phyloP scores from a whole-genome alignment of 805 yeast genomes.

The Lipomyces lipofer region DNA sequence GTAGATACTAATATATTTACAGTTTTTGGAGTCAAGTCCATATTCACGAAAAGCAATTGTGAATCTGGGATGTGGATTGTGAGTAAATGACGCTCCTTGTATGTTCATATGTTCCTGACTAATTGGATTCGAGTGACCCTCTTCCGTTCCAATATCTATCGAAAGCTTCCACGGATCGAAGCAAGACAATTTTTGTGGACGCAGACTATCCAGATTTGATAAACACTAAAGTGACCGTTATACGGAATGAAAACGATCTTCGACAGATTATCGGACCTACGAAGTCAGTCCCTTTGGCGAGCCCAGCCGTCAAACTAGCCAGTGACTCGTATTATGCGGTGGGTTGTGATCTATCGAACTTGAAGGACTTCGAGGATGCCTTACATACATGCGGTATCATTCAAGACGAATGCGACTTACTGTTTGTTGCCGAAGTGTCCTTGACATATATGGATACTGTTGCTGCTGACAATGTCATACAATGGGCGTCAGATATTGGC shows the following conservation, averaged over 20 bases:
- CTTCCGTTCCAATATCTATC: slow-evolving; percentile 55
- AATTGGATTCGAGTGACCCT: slow-evolving; percentile 46
- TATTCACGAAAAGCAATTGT: slow-evolving; percentile 47
- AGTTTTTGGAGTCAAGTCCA: slow-evolving; percentile 20
- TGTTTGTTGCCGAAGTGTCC: slow-evolving; percentile 81
- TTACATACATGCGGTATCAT: slow-evolving; percentile 28
- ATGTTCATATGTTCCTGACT: slow-evolving; percentile 36
- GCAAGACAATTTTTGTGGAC: slow-evolving; percentile 58
- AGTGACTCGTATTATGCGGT: slow-evolving; percentile 55
- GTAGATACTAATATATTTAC: neutral
- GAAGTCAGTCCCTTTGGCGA: neutral
- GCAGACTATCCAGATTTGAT: slow-evolving; percentile 75
- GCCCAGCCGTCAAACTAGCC: slow-evolving; percentile 32
- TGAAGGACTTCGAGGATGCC: slow-evolving; percentile 41
- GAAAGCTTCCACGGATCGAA: slow-evolving; percentile 32
- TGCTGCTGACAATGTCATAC: slow-evolving; percentile 62
- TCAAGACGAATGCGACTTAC: slow-evolving; percentile 31
- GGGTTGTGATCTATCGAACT: slow-evolving; percentile 64
- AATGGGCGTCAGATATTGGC: slow-evolving; percentile 46
- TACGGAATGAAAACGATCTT: slow-evolving; percentile 51
- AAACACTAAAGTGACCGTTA: slow-evolving; percentile 54
- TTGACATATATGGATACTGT: slow-evolving; percentile 74
- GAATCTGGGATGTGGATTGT: slow-evolving; percentile 77
- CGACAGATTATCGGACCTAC: slow-evolving; percentile 9
- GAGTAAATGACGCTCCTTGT: slow-evolving; percentile 41